phyloP scores from a whole-genome alignment of 1,284 basidiomycete species.

The Puccinia novopanici region DNA sequence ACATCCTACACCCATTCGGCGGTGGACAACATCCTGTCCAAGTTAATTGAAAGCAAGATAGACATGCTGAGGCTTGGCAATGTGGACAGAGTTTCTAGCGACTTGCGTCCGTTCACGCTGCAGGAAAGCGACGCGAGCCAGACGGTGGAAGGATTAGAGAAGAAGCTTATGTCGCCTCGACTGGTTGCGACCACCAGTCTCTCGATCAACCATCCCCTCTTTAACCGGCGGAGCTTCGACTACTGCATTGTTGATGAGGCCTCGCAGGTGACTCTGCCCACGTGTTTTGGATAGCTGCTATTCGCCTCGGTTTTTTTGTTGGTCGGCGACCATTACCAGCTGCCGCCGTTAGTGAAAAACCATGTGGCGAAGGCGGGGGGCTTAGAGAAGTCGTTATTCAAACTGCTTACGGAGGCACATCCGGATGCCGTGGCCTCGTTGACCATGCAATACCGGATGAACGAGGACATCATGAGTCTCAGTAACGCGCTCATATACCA shows the following conservation, averaged over 20 bases:
- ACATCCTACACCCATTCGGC: slow-evolving; percentile 96
- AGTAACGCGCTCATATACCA: slow-evolving; percentile 87
- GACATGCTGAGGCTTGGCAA: slow-evolving; percentile 83
- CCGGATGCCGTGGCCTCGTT: slow-evolving; percentile 80
- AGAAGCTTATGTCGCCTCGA: slow-evolving; percentile 76
- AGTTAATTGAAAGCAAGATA: slow-evolving; percentile 66
- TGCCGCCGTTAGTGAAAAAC: slow-evolving; percentile 80
- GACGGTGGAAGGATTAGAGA: slow-evolving; percentile 75
- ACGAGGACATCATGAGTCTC: slow-evolving; percentile 89
- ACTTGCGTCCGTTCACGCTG: slow-evolving; percentile 23
- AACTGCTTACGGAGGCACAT: slow-evolving; percentile 79
- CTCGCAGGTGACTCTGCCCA: slow-evolving; percentile 93
- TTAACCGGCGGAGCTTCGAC: slow-evolving; percentile 81
- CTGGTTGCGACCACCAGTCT: slow-evolving; percentile 95
- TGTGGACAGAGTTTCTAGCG: slow-evolving; percentile 68
- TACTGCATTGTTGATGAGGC: slow-evolving; percentile 99
- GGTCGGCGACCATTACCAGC: slow-evolving; percentile 94
- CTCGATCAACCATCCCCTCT: slow-evolving; percentile 84
- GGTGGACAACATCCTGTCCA: slow-evolving; percentile 89
- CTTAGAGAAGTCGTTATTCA: slow-evolving; percentile 85
- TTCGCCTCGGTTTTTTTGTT: slow-evolving; percentile 88
- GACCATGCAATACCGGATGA: slow-evolving; percentile 92
- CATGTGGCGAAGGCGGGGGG: slow-evolving; percentile 77
- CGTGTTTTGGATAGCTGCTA: slow-evolving; percentile 86
- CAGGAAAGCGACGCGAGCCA: slow-evolving; percentile 58